These are phyloP conservation scores for Xerocomus potaroensis DNA, from an alignment of 768 basidiomycete genomes.

Conservation along the genomic window DNA sequence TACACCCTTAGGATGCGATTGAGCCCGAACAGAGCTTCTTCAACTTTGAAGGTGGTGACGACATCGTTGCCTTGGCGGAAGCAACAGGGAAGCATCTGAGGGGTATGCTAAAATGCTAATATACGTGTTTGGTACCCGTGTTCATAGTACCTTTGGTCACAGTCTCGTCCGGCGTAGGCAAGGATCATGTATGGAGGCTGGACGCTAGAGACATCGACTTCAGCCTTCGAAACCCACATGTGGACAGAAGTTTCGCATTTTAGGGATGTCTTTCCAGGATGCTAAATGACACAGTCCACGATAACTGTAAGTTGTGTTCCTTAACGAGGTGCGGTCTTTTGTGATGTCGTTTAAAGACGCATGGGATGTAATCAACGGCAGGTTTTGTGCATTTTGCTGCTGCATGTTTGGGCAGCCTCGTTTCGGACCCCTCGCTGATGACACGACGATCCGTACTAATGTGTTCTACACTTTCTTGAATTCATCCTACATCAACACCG, in stretches of 20 bases:
- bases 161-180: constrained; percentile 18
- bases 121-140: neutral
- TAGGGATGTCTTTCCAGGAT: neutral
- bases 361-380: constrained; percentile 23
- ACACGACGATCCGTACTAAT: constrained; percentile 50
- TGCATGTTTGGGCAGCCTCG: neutral
- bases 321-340: neutral
- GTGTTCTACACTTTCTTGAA: constrained; percentile 52
- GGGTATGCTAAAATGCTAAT: constrained; percentile 6
- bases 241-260: constrained; percentile 15
- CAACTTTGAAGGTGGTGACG: constrained; percentile 19
- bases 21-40: constrained; percentile 25
- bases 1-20: constrained; percentile 10
- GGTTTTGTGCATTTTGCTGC: neutral
- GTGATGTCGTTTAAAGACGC: constrained; percentile 9
- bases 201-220: constrained; percentile 11
- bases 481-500: constrained; percentile 46
- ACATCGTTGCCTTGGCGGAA: constrained; percentile 18
- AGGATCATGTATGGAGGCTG: constrained; percentile 15
- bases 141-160: constrained; percentile 9
- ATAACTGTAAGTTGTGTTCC: constrained; percentile 10
- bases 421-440: constrained; percentile 40
- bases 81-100: constrained; percentile 17
- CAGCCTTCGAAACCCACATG: constrained; percentile 16
- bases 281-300: neutral